phyloP scores from a whole-genome alignment of 768 basidiomycete genomes.

The Suillus plorans region DNA sequence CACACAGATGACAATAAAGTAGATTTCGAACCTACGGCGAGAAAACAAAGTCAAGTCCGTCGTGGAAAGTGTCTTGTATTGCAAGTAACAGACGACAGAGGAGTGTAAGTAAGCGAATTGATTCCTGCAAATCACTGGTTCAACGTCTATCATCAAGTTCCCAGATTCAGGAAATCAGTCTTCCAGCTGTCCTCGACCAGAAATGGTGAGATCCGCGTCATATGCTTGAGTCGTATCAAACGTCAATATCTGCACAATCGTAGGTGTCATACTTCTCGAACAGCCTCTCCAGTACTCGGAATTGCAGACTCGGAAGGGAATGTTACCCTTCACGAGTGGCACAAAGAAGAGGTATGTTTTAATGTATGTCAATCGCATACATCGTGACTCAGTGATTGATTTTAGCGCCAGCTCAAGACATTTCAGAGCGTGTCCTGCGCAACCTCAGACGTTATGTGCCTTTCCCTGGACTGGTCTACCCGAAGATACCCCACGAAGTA shows the following conservation, averaged over 20 bases:
- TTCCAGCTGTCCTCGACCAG: conserved; percentile 88
- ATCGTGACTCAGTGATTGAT: conserved; percentile 8
- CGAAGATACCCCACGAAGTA: conserved; percentile 53
- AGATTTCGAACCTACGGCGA: conserved; percentile 1
- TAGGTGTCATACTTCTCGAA: conserved; percentile 59
- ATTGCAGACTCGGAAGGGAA: conserved; percentile 87
- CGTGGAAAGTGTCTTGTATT: conserved; percentile 77
- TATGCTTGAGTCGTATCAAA: background rate
- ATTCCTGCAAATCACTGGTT: background rate
- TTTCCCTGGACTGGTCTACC: conserved; percentile 94
- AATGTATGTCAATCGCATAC: background rate
- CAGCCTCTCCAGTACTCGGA: conserved; percentile 52
- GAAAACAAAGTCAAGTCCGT: conserved; percentile 38
- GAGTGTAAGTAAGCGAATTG: conserved; percentile 34
- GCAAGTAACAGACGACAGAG: conserved; percentile 36
- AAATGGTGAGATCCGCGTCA: conserved; percentile 70
- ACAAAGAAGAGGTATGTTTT: conserved; percentile 42
- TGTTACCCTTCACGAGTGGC: conserved; percentile 63
- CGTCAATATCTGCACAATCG: conserved; percentile 9
- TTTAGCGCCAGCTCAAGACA: conserved; percentile 40
- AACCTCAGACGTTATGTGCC: conserved; percentile 63
- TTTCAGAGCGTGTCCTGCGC: conserved; percentile 48
- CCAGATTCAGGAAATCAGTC: conserved; percentile 64
- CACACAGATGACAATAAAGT: background rate
- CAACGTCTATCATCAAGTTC: conserved; percentile 33